Conservation (phyloP, 345 rosid genomes). For the Crucihimalaya himalaica region DNA sequence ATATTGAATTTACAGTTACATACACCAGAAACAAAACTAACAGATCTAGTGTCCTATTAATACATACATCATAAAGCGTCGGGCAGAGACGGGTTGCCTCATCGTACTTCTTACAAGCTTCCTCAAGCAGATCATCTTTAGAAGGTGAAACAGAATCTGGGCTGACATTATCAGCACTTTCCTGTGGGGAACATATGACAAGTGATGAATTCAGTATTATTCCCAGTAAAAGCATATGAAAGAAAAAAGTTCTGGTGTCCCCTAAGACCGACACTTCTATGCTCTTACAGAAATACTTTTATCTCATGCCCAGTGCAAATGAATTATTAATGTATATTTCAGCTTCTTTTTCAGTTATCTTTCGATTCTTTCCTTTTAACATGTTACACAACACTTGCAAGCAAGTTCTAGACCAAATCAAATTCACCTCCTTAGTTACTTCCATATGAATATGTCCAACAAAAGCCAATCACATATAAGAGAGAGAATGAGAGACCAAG, state of each 20-base stretch:
- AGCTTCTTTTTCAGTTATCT: background rate
- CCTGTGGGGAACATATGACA: slow-evolving; percentile 55
- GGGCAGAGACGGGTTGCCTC: slow-evolving; percentile 95
- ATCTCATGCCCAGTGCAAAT: background rate
- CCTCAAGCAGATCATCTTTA: slow-evolving; percentile 94
- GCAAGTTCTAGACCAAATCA: background rate
- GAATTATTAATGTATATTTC: background rate
- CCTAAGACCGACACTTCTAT: background rate
- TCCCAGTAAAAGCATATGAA: background rate
- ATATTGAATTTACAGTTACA: background rate
- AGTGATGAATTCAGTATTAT: background rate
- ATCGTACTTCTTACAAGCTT: slow-evolving; percentile 94
- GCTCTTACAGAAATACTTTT: background rate
- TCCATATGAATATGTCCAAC: slow-evolving; percentile 8
- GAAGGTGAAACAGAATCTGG: slow-evolving; percentile 92
- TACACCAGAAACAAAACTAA: slow-evolving; percentile 14
- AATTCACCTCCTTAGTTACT: slow-evolving; percentile 5
- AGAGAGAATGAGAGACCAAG: background rate
- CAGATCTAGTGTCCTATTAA: background rate
- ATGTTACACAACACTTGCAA: background rate
- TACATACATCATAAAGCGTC: slow-evolving; percentile 89
- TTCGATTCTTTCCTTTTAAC: background rate
- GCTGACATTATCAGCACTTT: slow-evolving; percentile 94
- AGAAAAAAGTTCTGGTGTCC: background rate
- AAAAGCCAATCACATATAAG: slow-evolving; percentile 2